Conservation (phyloP, 768 basidiomycete species). For the Suillus alpinus region DNA sequence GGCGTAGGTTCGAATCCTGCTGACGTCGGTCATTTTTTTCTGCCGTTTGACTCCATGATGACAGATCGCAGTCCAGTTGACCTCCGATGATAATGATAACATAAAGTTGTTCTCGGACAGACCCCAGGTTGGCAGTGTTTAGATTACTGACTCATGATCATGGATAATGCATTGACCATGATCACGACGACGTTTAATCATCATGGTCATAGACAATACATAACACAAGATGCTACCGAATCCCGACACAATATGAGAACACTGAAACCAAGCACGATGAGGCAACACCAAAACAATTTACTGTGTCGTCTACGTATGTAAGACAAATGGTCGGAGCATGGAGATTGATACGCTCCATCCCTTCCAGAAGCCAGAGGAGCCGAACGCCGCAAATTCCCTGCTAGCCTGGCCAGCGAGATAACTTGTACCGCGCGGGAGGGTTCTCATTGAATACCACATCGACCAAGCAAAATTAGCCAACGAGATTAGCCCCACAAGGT, state of each 20-base stretch:
- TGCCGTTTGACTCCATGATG: neutral
- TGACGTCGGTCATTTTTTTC: slow-evolving; percentile 45
- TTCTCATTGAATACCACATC: neutral
- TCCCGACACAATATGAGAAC: neutral
- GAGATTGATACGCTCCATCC: too few species aligned
- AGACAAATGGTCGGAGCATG: neutral
- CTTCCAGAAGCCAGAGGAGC: neutral
- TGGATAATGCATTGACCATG: neutral
- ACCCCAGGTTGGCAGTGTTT: neutral
- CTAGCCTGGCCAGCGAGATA: neutral
- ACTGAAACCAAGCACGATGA: neutral
- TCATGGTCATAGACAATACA: neutral
- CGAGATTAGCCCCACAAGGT: neutral
- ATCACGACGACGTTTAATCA: neutral
- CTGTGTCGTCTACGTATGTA: neutral
- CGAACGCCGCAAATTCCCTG: neutral
- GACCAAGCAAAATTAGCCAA: neutral
- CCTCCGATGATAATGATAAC: too few species aligned
- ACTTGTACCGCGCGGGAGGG: neutral
- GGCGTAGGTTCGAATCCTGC: slow-evolving; percentile 70
- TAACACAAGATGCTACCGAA: neutral
- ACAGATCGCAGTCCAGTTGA: neutral
- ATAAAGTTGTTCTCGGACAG: too few species aligned
- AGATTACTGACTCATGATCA: neutral
- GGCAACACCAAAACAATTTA: neutral